Base-by-base conservation (phyloP, 306 rosid genomes). In the Mucuna pruriens region DNA sequence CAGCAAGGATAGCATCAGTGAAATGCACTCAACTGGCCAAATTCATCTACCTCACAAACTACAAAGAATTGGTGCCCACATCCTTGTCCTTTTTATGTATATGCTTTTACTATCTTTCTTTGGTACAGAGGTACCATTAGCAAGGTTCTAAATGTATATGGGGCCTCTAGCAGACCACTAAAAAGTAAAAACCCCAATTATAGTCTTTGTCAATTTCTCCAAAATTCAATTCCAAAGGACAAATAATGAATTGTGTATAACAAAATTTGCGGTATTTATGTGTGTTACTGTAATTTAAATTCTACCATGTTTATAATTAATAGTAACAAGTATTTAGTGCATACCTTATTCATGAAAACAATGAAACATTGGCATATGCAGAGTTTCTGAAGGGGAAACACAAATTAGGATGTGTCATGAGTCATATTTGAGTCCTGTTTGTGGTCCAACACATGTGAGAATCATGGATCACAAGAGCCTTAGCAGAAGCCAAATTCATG, bases 131-230 rank as follows among this genome's bases (percentile, higher is more conserved):
- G 33, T 19, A 51, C 49, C 70, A 60, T 75, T 75, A 68, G 76
- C 80, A 58, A 48, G 81, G 78, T 80, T 85, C 80, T 83, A 46
- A 83, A 79, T 85, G 77, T 82, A 78, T 61, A 77, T 75, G 87
- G 89, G 89, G 40, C 80, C 76, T 46, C 81, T 34, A 17, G 2
- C 58, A 34, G 2, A 44, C 57, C 75, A 65, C 52, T 46, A 65
- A 44, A 81, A 63, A 81, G 77, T 62, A 62, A 1, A 29, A 29
- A 29, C 3, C 31, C 31, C 44, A 76, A 76, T 83, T 64, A 76
- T 80, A 58, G 42, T 29, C 52, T 80, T 71, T 55, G 85, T 71
- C 85, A 19, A 45, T 60, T 75, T 79, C 77, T 79, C 9, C 23
- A 7, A 72, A 46, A 13, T 74, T 82, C 76, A 74, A 16, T 55